Evolutionary conservation across 371 early-diverging fungal species (phyloP).

Genomic region (Amoeboaphelidium occidentale): DNA sequence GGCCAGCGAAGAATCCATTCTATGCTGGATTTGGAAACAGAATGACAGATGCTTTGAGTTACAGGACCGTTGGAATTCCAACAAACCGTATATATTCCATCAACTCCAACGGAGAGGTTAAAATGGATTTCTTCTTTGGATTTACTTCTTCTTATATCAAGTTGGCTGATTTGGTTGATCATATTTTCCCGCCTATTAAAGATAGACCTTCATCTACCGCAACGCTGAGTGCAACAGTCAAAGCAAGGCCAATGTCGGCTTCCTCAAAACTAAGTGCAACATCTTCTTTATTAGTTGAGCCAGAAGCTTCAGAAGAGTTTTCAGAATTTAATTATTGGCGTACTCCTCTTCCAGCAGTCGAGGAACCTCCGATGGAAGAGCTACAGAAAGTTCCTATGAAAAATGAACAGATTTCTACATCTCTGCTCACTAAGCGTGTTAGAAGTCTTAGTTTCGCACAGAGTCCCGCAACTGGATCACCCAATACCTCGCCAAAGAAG

Average conservation of each 20-base stretch:
- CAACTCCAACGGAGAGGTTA: conserved; percentile 73
- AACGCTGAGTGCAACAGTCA: conserved; percentile 1
- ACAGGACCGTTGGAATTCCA: conserved; percentile 82
- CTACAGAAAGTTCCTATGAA: conserved; percentile 4
- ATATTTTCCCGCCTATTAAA: conserved; percentile 68
- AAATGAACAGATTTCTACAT: neutral
- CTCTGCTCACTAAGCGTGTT: neutral
- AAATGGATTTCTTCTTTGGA: conserved; percentile 54
- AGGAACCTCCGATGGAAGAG: neutral
- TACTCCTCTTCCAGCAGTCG: conserved; percentile 18
- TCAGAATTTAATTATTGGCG: conserved; percentile 78
- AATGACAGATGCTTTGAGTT: conserved; percentile 79
- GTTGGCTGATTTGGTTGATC: conserved; percentile 78
- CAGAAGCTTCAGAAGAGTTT: conserved; percentile 31
- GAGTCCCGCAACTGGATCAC: neutral
- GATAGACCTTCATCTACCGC: neutral
- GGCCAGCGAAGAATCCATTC: conserved; percentile 40
- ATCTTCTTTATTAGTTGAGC: conserved; percentile 3
- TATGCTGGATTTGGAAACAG: conserved; percentile 98
- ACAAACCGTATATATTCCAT: conserved; percentile 89
- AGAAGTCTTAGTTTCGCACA: conserved; percentile 1
- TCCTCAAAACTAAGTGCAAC: neutral
- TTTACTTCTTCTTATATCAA: conserved; percentile 67
- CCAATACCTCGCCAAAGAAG: neutral
- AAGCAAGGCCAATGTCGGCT: neutral